These are phyloP conservation scores for Linnemannia elongata DNA, from an alignment of 192 early-diverging fungal species.

Conservation along the genomic window DNA sequence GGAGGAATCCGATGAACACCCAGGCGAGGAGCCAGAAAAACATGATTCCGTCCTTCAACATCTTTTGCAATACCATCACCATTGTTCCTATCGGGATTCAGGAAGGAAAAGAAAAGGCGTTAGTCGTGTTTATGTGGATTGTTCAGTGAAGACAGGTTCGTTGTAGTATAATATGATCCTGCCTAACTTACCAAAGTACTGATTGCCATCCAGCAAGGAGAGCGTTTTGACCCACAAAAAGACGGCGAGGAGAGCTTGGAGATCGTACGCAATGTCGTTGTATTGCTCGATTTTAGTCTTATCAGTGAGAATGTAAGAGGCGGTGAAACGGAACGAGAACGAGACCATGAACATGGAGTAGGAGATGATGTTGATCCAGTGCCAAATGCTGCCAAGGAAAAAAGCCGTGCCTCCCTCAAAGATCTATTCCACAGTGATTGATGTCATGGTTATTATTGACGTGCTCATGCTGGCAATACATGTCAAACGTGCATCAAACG, in stretches of 20 bases:
- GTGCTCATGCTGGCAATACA: not conserved
- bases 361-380: conserved; percentile 59
- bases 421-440: conserved; percentile 22
- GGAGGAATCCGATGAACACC: conserved; percentile 58
- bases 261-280: conserved; percentile 45
- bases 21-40: conserved; percentile 59
- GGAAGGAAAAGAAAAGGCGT: not conserved
- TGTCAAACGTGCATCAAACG: not conserved
- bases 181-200: conserved; percentile 48
- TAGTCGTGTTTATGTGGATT: not conserved
- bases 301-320: conserved; percentile 22
- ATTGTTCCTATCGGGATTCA: conserved; percentile 45
- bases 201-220: conserved; percentile 47
- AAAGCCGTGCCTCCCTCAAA: conserved; percentile 57
- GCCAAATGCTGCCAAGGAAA: conserved; percentile 54
- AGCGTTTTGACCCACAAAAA: conserved; percentile 55
- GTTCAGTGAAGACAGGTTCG: not conserved
- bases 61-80: conserved; percentile 58
- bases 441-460: not conserved
- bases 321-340: conserved; percentile 46
- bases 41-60: conserved; percentile 60
- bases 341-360: conserved; percentile 50
- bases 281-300: not conserved
- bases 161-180: not conserved
- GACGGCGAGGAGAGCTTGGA: conserved; percentile 44